These are phyloP conservation scores for Floccularia luteovirens DNA, from an alignment of 768 basidiomycete genomes.

Conservation along the genomic window DNA sequence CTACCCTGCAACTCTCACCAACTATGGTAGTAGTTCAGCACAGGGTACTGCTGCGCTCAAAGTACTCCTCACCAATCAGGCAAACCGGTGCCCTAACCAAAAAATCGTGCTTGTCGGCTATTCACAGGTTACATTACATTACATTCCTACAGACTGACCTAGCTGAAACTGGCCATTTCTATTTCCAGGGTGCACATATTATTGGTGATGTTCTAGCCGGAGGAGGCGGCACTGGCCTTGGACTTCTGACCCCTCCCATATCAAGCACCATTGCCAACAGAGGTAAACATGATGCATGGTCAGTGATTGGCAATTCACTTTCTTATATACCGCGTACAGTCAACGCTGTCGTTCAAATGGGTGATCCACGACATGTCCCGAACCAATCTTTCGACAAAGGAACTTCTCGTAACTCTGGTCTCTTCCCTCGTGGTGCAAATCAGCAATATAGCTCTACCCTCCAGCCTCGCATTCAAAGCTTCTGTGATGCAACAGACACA, in stretches of 20 bases:
- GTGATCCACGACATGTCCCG: constrained; percentile 18
- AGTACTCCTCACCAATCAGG: constrained; percentile 14
- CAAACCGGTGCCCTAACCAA: constrained; percentile 15
- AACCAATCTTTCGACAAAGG: constrained; percentile 17
- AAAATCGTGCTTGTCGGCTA: constrained; percentile 21
- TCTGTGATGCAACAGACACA: constrained; percentile 18
- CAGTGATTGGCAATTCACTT: neutral
- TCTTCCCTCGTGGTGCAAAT: constrained; percentile 12
- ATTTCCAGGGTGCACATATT: constrained; percentile 16
- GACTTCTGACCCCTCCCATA: constrained; percentile 11
- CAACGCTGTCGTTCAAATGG: constrained; percentile 17
- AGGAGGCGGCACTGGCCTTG: constrained; percentile 13
- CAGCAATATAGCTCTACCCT: constrained; percentile 17
- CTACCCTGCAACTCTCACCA: constrained; percentile 18
- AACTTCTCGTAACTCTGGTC: constrained; percentile 9
- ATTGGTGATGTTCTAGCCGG: constrained; percentile 19
- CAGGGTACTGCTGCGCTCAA: constrained; percentile 17
- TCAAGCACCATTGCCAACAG: constrained; percentile 9
- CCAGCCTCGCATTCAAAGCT: constrained; percentile 14
- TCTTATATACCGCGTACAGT: constrained; percentile 9
- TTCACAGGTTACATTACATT: constrained; percentile 12
- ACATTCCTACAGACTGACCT: neutral
- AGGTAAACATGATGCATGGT: constrained; percentile 2
- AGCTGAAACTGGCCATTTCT: too few relatives aligned
- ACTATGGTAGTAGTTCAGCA: constrained; percentile 16